Evolutionary conservation across 2,329 filamentous ascomycete genomes (phyloP).

Genomic region (Didymella sp.): DNA sequence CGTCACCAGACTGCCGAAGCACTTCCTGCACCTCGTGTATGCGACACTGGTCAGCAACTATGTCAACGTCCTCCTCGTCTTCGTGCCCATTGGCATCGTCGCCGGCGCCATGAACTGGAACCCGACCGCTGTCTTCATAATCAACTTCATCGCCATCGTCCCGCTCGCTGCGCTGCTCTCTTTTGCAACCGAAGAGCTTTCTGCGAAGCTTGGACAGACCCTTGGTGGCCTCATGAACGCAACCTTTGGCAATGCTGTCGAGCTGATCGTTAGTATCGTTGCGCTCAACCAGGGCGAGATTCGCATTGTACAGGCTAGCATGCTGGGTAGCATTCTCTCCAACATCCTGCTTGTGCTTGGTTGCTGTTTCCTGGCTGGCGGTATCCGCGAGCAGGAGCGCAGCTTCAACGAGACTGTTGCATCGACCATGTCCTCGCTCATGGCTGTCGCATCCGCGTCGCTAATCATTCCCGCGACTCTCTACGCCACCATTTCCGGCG

Average conservation of each 20-base stretch:
- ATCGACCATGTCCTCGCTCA: constrained; percentile 73
- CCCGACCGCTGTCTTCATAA: constrained; percentile 72
- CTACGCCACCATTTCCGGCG: constrained; percentile 56
- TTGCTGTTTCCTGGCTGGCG: constrained; percentile 61
- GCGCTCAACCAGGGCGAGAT: constrained; percentile 86
- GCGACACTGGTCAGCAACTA: constrained; percentile 58
- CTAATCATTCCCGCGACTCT: constrained; percentile 62
- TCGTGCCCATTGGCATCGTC: constrained; percentile 75
- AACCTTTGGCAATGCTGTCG: constrained; percentile 81
- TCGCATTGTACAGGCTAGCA: constrained; percentile 95
- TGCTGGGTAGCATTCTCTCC: constrained; percentile 94
- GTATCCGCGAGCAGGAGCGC: constrained; percentile 54
- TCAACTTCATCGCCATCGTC: constrained; percentile 84
- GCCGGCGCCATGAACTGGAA: constrained; percentile 69
- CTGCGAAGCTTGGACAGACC: constrained; percentile 73
- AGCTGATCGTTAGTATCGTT: constrained; percentile 88
- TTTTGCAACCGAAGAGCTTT: constrained; percentile 80
- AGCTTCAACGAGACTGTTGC: constrained; percentile 77
- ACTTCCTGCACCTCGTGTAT: constrained; percentile 50
- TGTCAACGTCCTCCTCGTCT: constrained; percentile 75
- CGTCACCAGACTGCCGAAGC: constrained; percentile 40
- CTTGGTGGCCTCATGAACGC: constrained; percentile 77
- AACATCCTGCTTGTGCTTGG: constrained; percentile 81
- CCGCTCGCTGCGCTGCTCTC: constrained; percentile 76
- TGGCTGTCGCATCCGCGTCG: constrained; percentile 63